phyloP scores from a whole-genome alignment of 441 rosid genomes.

The Populus hybrid region DNA sequence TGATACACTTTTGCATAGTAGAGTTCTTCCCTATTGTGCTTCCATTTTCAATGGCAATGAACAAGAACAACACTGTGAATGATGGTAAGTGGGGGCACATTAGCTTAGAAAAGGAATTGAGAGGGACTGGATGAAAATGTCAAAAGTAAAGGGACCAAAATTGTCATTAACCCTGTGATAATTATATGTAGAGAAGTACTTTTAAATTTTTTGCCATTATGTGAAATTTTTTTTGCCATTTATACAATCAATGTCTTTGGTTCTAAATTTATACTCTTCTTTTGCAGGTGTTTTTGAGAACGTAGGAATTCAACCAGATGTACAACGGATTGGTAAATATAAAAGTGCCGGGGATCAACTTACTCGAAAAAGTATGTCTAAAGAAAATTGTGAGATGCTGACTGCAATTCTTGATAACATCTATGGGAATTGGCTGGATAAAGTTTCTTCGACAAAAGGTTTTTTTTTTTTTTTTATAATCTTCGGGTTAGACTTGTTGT shows the following conservation, averaged over 20 bases:
- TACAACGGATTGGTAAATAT: constrained; percentile 90
- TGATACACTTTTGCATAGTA: no score
- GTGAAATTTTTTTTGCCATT: no score
- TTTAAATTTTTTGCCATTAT: neutral
- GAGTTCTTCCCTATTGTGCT: no score
- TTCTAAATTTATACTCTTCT: neutral
- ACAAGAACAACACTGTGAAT: no score
- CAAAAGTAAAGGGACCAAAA: no score
- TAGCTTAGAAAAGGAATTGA: no score
- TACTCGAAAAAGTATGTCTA: constrained; percentile 71
- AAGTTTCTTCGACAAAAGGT: constrained; percentile 78
- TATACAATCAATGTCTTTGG: neutral
- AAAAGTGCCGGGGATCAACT: constrained; percentile 98
- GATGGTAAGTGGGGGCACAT: no score
- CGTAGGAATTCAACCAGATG: constrained; percentile 85
- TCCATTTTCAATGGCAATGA: no score
- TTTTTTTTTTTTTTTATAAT: constrained; percentile 21
- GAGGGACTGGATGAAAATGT: no score
- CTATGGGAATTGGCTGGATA: constrained; percentile 88
- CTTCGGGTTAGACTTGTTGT: constrained; percentile 13
- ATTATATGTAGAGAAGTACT: neutral
- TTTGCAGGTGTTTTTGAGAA: constrained; percentile 81
- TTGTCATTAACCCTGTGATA: no score
- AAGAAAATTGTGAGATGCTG: constrained; percentile 94
- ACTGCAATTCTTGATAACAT: constrained; percentile 84